Evolutionary conservation across 192 early-diverging fungal species (phyloP), one percentile per base, ranked within the genome.

Genomic region (Dissophora globulifera): DNA sequence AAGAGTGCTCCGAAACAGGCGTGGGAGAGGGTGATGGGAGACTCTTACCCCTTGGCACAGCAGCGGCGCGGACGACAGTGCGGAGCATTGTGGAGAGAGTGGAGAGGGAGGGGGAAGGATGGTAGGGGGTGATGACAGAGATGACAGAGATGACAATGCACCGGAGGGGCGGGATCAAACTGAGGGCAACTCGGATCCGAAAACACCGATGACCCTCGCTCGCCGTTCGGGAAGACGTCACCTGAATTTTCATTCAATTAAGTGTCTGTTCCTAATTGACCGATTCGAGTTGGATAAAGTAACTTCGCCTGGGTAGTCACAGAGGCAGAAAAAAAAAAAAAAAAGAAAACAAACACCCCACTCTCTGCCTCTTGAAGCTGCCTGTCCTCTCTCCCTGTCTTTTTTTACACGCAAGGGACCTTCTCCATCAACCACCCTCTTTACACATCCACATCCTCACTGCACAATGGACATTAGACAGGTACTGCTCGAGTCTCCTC

Each of bases 41-140:
- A 62, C 26, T 15, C 55, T 74, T 76, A 76, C 72, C 72, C 72
- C 72, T 76, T 76, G 72, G 72, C 32, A 76, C 57, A 58, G 72
- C 58, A 54, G 72, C 50, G 47, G 72, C 72, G 48, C 72, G 60
- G 46, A 66, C 54, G 58, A 76, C 72, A 58, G 52, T 66, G 52
- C 72, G 72, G 50, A 76, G 57, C 72, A 76, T 76, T 32, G 46
- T 62, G 29, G 12, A 20, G 33, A 42, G n/a, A 54, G 33, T 47
- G 50, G 57, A 27, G 50, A 47, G 41, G 30, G 40, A 50, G 48
- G 41, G 30, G 40, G 56, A 54, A 31, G 23, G 40, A 31, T 26
- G 62, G 33, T 53, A 41, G 19, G 42, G 50, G 23, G 62, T 23
- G 57, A 59, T 32, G 27, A 31, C 17, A 53, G 43, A 16, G 56